Evolutionary conservation across 345 rosid genomes (phyloP).

Genomic region (Arabidopsis suecica): DNA sequence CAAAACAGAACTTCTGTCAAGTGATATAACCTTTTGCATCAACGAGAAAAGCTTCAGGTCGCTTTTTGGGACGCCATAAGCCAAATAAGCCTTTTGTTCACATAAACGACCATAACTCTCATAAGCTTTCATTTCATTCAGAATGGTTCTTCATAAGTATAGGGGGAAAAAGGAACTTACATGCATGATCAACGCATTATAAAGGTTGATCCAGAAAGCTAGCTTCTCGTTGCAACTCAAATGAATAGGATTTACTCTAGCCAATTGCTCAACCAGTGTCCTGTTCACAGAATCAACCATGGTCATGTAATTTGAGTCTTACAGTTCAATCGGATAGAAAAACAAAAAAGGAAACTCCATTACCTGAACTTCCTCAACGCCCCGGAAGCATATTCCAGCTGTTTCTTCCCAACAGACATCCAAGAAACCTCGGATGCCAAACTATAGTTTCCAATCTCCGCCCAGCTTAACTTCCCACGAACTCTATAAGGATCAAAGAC

Average conservation of each 20-base stretch:
- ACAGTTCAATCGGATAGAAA: not conserved
- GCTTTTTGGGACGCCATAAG: slow-evolving; percentile 95
- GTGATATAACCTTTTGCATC: slow-evolving; percentile 85
- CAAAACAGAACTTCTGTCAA: slow-evolving; percentile 17
- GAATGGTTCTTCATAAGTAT: slow-evolving; percentile 21
- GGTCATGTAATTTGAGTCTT: slow-evolving; percentile 9
- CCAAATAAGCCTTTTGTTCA: slow-evolving; percentile 77
- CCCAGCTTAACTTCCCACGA: slow-evolving; percentile 89
- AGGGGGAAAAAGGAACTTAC: slow-evolving; percentile 49
- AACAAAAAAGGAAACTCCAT: not conserved
- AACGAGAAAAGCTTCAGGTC: slow-evolving; percentile 91
- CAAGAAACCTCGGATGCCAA: slow-evolving; percentile 83
- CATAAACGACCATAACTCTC: slow-evolving; percentile 33
- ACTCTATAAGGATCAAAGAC: slow-evolving; percentile 82
- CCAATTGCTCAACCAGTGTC: slow-evolving; percentile 84
- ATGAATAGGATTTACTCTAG: slow-evolving; percentile 81
- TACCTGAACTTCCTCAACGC: slow-evolving; percentile 92
- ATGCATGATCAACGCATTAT: slow-evolving; percentile 96
- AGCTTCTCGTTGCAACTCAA: slow-evolving; percentile 79
- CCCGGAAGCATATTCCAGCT: slow-evolving; percentile 90
- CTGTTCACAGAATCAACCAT: slow-evolving; percentile 51
- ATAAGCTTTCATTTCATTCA: slow-evolving; percentile 20
- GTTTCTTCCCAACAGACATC: slow-evolving; percentile 96
- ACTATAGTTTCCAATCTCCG: slow-evolving; percentile 73
- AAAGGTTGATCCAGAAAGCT: slow-evolving; percentile 96